Percentiles rank a stretch among this genome's conserved stretches.
Evolutionary conservation across 148 eudicot species (phyloP).

Genomic region (Agrostemma githago): DNA sequence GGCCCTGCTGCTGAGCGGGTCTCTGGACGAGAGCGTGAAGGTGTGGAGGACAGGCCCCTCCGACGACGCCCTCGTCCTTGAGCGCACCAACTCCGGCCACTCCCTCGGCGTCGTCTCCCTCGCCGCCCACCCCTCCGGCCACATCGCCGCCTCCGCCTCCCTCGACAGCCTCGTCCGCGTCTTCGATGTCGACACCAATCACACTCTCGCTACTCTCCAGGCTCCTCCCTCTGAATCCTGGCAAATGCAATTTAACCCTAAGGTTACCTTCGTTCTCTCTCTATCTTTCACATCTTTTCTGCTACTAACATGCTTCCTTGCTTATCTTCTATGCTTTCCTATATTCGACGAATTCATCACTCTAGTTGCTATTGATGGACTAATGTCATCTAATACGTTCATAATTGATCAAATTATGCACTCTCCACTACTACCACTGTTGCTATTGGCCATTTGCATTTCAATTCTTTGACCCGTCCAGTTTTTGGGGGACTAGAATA

Average conservation of each 20-base stretch:
- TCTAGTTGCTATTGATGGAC: not conserved
- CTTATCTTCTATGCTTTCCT: not conserved
- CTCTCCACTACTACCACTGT: not conserved
- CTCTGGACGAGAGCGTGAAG: slow-evolving; percentile 80
- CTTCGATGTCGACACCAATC: slow-evolving; percentile 69
- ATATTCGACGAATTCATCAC: not conserved
- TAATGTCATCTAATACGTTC: not conserved
- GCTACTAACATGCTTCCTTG: not conserved
- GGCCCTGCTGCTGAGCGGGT: slow-evolving; percentile 72
- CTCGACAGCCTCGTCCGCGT: slow-evolving; percentile 86
- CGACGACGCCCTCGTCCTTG: slow-evolving; percentile 47
- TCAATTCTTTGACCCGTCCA: not conserved
- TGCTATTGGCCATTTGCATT: not conserved
- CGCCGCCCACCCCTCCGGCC: slow-evolving; percentile 85
- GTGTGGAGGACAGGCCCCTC: slow-evolving; percentile 61
- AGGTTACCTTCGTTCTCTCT: slow-evolving; percentile 30
- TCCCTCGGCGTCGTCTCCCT: slow-evolving; percentile 90
- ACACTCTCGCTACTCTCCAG: slow-evolving; percentile 76
- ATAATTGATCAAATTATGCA: not conserved
- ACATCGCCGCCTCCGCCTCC: slow-evolving; percentile 84
- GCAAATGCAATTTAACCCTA: slow-evolving; percentile 80
- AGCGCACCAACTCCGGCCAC: slow-evolving; percentile 71
- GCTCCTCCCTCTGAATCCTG: slow-evolving; percentile 90
- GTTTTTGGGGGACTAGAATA: not conserved
- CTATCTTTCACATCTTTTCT: not conserved